Percentiles rank a stretch among this genome's conserved stretches.
phyloP scores from a whole-genome alignment of 2,329 filamentous ascomycete genomes.

The Alternaria consortialis region DNA sequence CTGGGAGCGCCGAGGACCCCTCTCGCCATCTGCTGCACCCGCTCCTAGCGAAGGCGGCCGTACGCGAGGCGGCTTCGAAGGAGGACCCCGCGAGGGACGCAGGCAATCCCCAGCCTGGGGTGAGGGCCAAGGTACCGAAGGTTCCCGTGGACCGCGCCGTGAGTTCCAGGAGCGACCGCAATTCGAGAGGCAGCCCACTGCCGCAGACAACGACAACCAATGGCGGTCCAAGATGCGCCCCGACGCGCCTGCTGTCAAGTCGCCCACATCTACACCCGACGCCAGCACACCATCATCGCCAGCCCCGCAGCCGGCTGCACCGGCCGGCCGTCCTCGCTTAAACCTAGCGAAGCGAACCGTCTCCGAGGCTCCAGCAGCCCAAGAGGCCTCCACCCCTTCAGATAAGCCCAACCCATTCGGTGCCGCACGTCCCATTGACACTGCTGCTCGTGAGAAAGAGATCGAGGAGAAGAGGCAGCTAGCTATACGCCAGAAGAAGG shows the following conservation, averaged over 20 bases:
- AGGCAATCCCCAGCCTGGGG: constrained; percentile 76
- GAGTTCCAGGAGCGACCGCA: constrained; percentile 71
- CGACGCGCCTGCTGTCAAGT: constrained; percentile 69
- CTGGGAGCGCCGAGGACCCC: constrained; percentile 94
- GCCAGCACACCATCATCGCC: constrained; percentile 80
- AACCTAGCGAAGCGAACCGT: constrained; percentile 93
- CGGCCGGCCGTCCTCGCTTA: constrained; percentile 77
- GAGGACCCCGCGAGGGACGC: constrained; percentile 48
- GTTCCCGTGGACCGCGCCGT: constrained; percentile 79
- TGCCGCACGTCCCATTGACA: constrained; percentile 92
- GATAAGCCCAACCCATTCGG: constrained; percentile 95
- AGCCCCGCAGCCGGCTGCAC: constrained; percentile 66
- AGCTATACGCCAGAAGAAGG: constrained; percentile 80
- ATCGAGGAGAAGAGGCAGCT: constrained; percentile 87
- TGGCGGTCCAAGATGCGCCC: constrained; percentile 93
- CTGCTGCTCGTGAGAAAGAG: constrained; percentile 84
- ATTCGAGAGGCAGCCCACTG: constrained; percentile 77
- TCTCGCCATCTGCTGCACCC: constrained; percentile 71
- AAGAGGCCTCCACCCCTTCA: constrained; percentile 49
- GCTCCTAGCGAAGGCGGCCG: constrained; percentile 66
- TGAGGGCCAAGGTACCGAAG: constrained; percentile 74
- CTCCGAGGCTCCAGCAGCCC: constrained; percentile 70
- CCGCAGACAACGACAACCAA: constrained; percentile 90
- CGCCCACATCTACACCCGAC: constrained; percentile 74
- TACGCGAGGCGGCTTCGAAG: constrained; percentile 63